Conservation (phyloP, 139 green algal species). For the Coccomyxa sp. region DNA sequence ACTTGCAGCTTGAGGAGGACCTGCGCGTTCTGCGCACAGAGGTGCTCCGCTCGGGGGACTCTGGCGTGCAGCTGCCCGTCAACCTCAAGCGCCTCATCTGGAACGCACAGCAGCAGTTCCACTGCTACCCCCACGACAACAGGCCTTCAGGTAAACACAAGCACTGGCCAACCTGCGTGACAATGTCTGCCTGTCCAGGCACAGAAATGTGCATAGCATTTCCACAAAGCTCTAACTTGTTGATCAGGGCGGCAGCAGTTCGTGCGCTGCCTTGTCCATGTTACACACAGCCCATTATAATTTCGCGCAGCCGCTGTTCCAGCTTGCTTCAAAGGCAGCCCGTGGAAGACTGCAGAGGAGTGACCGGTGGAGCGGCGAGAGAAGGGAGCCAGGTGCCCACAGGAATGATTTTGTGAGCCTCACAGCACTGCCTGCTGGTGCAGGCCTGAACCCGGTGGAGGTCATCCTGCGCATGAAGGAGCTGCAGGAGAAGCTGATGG, state of each 20-base stretch:
- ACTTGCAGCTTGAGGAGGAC: slow-evolving; percentile 45
- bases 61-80: slow-evolving; percentile 80
- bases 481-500: slow-evolving; percentile 63
- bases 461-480: slow-evolving; percentile 57
- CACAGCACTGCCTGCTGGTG: slow-evolving; percentile 17
- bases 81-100: slow-evolving; percentile 89
- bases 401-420: too few species aligned
- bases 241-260: too few species aligned
- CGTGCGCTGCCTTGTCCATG: too few species aligned
- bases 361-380: too few species aligned
- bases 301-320: too few species aligned
- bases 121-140: slow-evolving; percentile 38
- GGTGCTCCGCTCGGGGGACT: slow-evolving; percentile 76
- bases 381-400: too few species aligned
- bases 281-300: too few species aligned
- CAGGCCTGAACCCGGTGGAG: slow-evolving; percentile 56
- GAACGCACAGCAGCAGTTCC: slow-evolving; percentile 90
- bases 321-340: too few species aligned
- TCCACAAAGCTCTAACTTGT: too few species aligned
- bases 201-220: too few species aligned
- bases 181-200: background rate
- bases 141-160: slow-evolving; percentile 23
- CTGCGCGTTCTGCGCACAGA: slow-evolving; percentile 72
- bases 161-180: background rate
- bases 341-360: too few species aligned